Evolutionary conservation across 768 basidiomycete species (phyloP).

Genomic region (Tylopilus cervinicoccineus): DNA sequence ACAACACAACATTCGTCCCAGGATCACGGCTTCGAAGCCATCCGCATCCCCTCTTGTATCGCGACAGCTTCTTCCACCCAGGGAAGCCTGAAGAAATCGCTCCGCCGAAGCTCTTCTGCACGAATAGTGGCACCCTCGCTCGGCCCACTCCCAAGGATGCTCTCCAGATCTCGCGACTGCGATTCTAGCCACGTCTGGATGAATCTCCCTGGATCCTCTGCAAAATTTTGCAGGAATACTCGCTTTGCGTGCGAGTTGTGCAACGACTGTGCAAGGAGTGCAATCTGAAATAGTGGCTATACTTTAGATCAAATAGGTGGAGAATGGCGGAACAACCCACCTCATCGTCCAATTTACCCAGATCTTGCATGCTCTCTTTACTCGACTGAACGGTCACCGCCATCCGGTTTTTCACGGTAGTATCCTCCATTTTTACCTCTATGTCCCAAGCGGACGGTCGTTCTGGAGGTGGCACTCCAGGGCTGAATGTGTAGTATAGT

Average conservation of each 20-base stretch:
- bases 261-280: constrained; percentile 77
- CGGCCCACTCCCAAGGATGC: constrained; percentile 82
- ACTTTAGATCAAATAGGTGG: constrained; percentile 17
- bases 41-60: constrained; percentile 75
- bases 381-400: constrained; percentile 62
- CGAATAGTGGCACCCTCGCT: constrained; percentile 73
- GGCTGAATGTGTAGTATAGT: constrained; percentile 73
- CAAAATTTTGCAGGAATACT: constrained; percentile 81
- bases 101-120: constrained; percentile 85
- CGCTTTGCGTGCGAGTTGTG: constrained; percentile 85
- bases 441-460: constrained; percentile 80
- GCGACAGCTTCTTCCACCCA: constrained; percentile 91
- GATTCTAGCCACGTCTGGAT: constrained; percentile 90
- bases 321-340: constrained; percentile 35
- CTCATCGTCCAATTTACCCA: constrained; percentile 83
- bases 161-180: constrained; percentile 88
- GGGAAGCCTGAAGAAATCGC: constrained; percentile 87
- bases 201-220: constrained; percentile 72
- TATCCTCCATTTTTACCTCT: constrained; percentile 85
- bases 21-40: constrained; percentile 48
- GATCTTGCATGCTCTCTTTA: constrained; percentile 64
- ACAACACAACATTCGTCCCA: neutral
- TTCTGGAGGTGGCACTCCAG: constrained; percentile 58
- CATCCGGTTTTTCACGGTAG: constrained; percentile 68
- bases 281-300: constrained; percentile 49